phyloP scores from a whole-genome alignment of 83 land plant species.

The Diphasiastrum complanatum region DNA sequence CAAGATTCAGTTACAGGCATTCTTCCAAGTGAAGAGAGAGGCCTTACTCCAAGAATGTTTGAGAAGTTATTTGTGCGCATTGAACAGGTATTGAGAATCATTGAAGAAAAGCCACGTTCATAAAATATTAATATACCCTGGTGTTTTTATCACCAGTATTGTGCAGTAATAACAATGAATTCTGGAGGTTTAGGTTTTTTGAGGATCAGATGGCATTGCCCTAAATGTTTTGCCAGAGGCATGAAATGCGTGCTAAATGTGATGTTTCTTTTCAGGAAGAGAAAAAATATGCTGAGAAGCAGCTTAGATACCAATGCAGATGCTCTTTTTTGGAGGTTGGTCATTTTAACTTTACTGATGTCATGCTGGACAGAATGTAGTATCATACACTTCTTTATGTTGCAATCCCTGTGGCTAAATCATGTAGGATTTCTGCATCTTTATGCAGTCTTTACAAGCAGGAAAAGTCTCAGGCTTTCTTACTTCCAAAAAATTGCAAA shows the following conservation, averaged over 20 bases:
- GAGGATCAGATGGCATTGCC: too few relatives aligned
- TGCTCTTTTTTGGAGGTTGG: slow-evolving; percentile 89
- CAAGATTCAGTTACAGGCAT: slow-evolving; percentile 45
- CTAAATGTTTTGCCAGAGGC: background rate
- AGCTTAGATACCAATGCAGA: slow-evolving; percentile 69
- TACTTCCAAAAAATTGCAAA: too few relatives aligned
- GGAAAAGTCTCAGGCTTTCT: too few relatives aligned
- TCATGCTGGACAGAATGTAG: background rate
- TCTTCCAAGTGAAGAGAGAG: slow-evolving; percentile 41
- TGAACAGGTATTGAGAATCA: slow-evolving; percentile 39
- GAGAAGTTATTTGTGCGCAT: slow-evolving; percentile 70
- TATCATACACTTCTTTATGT: too few relatives aligned
- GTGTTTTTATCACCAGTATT: too few relatives aligned
- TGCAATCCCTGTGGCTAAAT: too few relatives aligned
- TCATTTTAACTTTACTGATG: background rate
- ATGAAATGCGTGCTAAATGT: background rate
- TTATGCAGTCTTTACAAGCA: too few relatives aligned
- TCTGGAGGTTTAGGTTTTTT: too few relatives aligned
- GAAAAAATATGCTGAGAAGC: slow-evolving; percentile 59
- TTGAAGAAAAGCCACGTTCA: too few relatives aligned
- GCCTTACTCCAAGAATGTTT: slow-evolving; percentile 85
- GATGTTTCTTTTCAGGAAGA: slow-evolving; percentile 54
- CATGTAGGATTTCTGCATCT: too few relatives aligned
- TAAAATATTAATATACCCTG: too few relatives aligned
- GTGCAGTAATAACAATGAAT: too few relatives aligned